These are phyloP conservation scores for Cutaneotrichosporon sp. DNA, from an alignment of 1,284 basidiomycete species.

Conservation along the genomic window DNA sequence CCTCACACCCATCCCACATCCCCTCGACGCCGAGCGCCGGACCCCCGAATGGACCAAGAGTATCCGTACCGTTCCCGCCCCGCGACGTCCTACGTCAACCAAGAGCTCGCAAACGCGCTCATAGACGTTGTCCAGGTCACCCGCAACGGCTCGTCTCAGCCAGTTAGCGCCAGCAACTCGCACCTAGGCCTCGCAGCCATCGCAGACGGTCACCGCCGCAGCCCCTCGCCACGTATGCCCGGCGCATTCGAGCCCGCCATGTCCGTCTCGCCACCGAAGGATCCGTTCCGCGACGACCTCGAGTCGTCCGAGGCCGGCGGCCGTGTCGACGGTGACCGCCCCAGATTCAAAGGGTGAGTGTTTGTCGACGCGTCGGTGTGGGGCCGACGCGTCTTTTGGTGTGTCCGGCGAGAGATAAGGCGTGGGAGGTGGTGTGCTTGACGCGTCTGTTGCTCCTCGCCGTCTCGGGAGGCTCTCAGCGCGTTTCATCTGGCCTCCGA, in stretches of 20 bases:
- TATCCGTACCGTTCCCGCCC: constrained; percentile 2
- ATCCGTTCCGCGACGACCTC: constrained; percentile 17
- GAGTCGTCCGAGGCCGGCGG: constrained; percentile 6
- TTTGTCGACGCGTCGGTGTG: neutral
- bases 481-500: no score
- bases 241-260: constrained; percentile 4
- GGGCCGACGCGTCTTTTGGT: neutral
- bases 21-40: neutral
- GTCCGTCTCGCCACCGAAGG: constrained; percentile 8
- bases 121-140: constrained; percentile 46
- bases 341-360: constrained; percentile 20
- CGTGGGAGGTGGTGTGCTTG: neutral
- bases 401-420: neutral
- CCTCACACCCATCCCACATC: neutral
- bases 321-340: neutral
- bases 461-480: neutral
- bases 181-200: constrained; percentile 1
- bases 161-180: constrained; percentile 16
- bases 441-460: neutral
- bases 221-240: neutral
- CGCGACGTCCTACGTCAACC: constrained; percentile 16
- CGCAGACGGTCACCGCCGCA: neutral
- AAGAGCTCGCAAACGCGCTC: constrained; percentile 43
- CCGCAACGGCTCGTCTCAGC: constrained; percentile 26
- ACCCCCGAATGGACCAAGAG: constrained; percentile 3